These are phyloP conservation scores for Carex kokanica DNA, from an alignment of 176 grass and related monocot species.

Conservation along the genomic window DNA sequence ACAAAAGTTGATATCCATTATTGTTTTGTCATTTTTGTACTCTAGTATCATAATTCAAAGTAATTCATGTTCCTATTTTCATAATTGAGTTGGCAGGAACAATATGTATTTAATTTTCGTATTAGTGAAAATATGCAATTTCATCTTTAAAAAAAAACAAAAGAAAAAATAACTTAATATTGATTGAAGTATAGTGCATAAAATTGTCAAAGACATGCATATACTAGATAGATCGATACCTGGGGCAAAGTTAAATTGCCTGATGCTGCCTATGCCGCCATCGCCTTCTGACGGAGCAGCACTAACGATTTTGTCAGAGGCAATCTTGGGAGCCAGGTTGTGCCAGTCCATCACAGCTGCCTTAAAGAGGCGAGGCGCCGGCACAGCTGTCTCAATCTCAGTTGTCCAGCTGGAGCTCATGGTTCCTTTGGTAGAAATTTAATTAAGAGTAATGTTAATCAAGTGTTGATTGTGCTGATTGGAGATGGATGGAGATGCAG, in stretches of 20 bases:
- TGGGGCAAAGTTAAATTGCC: conserved; percentile 73
- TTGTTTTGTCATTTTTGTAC: not conserved
- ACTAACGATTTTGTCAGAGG: conserved; percentile 42
- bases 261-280: conserved; percentile 39
- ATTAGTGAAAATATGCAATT: not conserved
- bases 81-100: too few relatives aligned
- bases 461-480: not conserved
- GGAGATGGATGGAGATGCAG: not conserved
- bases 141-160: not conserved
- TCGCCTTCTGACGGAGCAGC: conserved; percentile 41
- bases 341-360: conserved; percentile 73
- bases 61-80: too few relatives aligned
- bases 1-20: not conserved
- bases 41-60: too few relatives aligned
- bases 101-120: not conserved
- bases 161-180: too few relatives aligned
- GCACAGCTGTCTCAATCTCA: conserved; percentile 44
- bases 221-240: conserved; percentile 17
- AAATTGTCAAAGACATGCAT: too few relatives aligned
- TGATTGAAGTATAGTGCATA: too few relatives aligned
- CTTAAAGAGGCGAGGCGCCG: conserved; percentile 52
- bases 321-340: conserved; percentile 53
- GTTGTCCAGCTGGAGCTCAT: conserved; percentile 33
- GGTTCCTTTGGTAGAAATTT: not conserved
- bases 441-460: not conserved